Evolutionary conservation across 257 asterid genomes (phyloP).

Genomic region (Gynochthodes officinalis): DNA sequence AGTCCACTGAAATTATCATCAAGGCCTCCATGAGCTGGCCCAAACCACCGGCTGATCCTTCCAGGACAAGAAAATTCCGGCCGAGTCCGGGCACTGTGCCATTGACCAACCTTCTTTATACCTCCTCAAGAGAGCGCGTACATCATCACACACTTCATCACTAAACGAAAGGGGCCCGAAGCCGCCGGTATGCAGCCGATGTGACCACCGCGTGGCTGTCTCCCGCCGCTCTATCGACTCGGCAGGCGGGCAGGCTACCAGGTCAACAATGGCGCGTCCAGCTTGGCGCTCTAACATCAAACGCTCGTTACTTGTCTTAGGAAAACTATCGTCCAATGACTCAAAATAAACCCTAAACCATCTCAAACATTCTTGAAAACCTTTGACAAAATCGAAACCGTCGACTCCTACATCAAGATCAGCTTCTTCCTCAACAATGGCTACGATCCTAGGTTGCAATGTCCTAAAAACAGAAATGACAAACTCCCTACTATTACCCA

Average conservation of each 20-base stretch:
- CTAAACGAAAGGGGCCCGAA: constrained; percentile 44
- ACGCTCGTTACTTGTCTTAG: constrained; percentile 69
- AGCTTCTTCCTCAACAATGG: constrained; percentile 91
- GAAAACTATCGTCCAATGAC: constrained; percentile 76
- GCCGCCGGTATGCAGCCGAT: constrained; percentile 67
- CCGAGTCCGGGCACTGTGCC: constrained; percentile 51
- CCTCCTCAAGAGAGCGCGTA: constrained; percentile 79
- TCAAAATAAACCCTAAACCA: constrained; percentile 97
- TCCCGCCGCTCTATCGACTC: constrained; percentile 84
- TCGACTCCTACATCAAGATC: constrained; percentile 71
- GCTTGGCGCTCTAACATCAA: constrained; percentile 89
- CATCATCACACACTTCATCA: constrained; percentile 93
- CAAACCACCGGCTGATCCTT: constrained; percentile 97
- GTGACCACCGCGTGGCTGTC: constrained; percentile 75
- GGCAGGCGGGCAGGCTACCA: constrained; percentile 64
- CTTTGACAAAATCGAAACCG: constrained; percentile 53
- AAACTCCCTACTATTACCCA: constrained; percentile 46
- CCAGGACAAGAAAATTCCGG: constrained; percentile 97
- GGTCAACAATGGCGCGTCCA: constrained; percentile 80
- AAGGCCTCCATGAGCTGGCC: constrained; percentile 99
- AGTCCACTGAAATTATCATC: constrained; percentile 21
- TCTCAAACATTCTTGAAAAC: constrained; percentile 70
- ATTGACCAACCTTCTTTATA: constrained; percentile 96
- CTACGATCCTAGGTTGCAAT: constrained; percentile 60
- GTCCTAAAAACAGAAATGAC: constrained; percentile 52